Evolutionary conservation across 1,139 yeast species (phyloP), one percentile per base, ranked within the genome.

Genomic region (Hyphopichia wangnamkhiaoensis): DNA sequence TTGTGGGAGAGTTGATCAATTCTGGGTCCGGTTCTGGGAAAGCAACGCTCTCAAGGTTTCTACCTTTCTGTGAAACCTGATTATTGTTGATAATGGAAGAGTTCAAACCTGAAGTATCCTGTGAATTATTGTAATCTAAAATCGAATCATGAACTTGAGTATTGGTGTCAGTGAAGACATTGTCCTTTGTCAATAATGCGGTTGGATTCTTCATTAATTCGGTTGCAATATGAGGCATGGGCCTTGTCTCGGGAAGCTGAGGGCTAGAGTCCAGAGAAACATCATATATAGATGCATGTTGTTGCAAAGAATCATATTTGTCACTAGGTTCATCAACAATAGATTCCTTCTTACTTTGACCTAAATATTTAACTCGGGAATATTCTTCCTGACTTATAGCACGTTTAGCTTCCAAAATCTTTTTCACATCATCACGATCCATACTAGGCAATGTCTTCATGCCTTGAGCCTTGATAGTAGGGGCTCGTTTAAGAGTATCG

Each of bases 401-500:
- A 34, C 63, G 55, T 39, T 69, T 71, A 27, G 76, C 61, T 39
- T 63, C 67, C 46, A 66, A 58, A 10, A 73, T 65, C 41, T 65
- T 59, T 44, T 68, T 63, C 3, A 74, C 69, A 45, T 75, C 79
- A 34, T 73, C 72, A 8, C 72, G 65, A 42, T 76, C 80, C 69
- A 71, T 67, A 41, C 77, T 71, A 40, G 75, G 77, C 39, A 65
- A 61, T 0, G 77, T 68, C 42, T 63, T 66, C 74, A 69, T 65
- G 7, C 76, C 74, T 33, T 58, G 54, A 17, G 71, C 52, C 45
- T 57, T 58, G 27, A 71, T 72, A 5, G 78, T 71, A 12, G 75
- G 71, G 7, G 61, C 54, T 21, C 47, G 37, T 18, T 44, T 45
- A n/a, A 59, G 50, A 7, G 56, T 45, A 42, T 71, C 76, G 26